These are phyloP conservation scores for Achaetomiella virescens DNA, from an alignment of 495 filamentous ascomycete species.

Conservation along the genomic window DNA sequence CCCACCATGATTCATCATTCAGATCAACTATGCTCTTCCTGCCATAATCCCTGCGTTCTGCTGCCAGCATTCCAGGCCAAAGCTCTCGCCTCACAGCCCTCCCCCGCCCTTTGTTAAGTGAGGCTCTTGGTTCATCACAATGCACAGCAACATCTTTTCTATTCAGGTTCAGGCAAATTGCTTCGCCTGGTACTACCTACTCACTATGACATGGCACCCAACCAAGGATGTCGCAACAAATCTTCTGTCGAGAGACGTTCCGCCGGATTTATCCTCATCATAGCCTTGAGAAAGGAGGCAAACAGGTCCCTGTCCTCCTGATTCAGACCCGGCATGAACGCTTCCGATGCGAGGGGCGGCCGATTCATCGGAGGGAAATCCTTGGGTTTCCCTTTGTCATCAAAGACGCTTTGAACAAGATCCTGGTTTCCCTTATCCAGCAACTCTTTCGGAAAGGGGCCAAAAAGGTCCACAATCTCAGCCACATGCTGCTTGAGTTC, in stretches of 20 bases:
- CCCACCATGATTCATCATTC: no score
- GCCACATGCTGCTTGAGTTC: constrained; percentile 17
- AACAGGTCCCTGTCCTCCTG: constrained; percentile 5
- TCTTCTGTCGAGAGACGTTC: constrained; percentile 10
- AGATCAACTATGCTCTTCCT: no score
- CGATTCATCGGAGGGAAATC: background rate
- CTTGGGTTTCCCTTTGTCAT: constrained; percentile 6
- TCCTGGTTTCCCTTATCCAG: constrained; percentile 20
- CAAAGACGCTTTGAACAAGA: constrained; percentile 13
- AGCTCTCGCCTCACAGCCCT: no score
- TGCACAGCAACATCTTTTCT: no score
- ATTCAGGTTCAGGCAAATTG: no score
- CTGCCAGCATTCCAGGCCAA: no score
- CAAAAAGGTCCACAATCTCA: constrained; percentile 24
- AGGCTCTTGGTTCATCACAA: no score
- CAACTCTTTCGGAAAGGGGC: constrained; percentile 20
- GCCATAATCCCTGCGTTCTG: no score
- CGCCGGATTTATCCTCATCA: constrained; percentile 16
- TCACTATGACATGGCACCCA: no score
- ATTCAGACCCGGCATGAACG: constrained; percentile 1
- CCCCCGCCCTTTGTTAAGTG: no score
- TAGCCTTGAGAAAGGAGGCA: constrained; percentile 6
- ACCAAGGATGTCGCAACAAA: constrained; percentile 15
- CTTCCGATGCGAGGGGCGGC: constrained; percentile 1
- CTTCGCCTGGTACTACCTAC: no score